These are phyloP conservation scores for Epicoccum sorghinum DNA, from an alignment of 2,329 filamentous ascomycete species.

Conservation along the genomic window DNA sequence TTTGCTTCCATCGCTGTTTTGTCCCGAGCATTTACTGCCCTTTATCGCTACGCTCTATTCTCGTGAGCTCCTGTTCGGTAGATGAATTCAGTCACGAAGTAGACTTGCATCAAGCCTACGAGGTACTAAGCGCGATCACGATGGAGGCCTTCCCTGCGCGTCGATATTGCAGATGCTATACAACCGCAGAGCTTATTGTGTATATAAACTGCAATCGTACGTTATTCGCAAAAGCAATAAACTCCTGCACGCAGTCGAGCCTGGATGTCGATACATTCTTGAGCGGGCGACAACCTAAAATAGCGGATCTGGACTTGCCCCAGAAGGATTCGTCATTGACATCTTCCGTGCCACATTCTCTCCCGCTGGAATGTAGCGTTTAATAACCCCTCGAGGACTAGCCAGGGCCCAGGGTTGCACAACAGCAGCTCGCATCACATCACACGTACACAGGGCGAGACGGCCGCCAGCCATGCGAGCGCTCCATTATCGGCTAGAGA, in stretches of 20 bases:
- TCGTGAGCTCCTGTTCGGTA: too few species aligned
- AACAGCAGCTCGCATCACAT: slow-evolving; percentile 4
- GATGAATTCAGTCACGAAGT: too few species aligned
- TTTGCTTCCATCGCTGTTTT: too few species aligned
- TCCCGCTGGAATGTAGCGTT: slow-evolving; percentile 13
- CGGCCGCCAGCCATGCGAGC: slow-evolving; percentile 3
- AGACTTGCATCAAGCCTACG: too few species aligned
- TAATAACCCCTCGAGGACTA: slow-evolving; percentile 7
- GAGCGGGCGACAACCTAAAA: slow-evolving; percentile 9
- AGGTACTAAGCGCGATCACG: too few species aligned
- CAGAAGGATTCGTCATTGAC: neutral
- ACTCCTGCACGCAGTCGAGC: neutral
- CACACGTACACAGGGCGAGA: slow-evolving; percentile 12
- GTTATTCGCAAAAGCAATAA: slow-evolving; percentile 1
- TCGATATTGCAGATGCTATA: too few species aligned
- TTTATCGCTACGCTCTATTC: too few species aligned
- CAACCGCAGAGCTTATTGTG: neutral
- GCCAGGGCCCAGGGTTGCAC: slow-evolving; percentile 21
- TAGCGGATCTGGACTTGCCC: slow-evolving; percentile 3
- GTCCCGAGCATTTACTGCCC: too few species aligned
- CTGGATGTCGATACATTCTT: slow-evolving; percentile 2
- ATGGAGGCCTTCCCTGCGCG: too few species aligned
- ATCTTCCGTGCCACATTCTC: slow-evolving; percentile 9
- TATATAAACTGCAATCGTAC: slow-evolving; percentile 5
- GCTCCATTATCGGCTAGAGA: slow-evolving; percentile 4